Conservation (phyloP, 768 basidiomycete species). For the Mycena galericulata region DNA sequence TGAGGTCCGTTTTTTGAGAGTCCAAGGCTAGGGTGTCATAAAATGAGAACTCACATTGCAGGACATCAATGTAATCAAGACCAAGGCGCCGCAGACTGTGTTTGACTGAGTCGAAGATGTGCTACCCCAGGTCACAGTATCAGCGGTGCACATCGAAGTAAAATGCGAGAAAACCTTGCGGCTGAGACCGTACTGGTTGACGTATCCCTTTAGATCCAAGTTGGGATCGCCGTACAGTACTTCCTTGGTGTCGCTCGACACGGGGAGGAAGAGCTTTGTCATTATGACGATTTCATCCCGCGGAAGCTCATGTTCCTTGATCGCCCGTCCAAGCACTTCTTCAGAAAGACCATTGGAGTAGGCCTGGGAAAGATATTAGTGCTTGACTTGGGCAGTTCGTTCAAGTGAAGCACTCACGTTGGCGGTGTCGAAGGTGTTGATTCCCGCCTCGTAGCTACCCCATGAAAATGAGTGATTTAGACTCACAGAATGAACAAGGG, state of each 20-base stretch:
- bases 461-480: neutral
- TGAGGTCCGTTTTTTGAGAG: slow-evolving; percentile 20
- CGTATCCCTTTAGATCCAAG: slow-evolving; percentile 57
- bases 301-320: slow-evolving; percentile 57
- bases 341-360: slow-evolving; percentile 79
- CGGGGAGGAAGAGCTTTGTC: slow-evolving; percentile 67
- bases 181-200: slow-evolving; percentile 64
- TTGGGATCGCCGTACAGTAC: slow-evolving; percentile 27
- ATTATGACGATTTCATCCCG: slow-evolving; percentile 83
- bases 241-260: slow-evolving; percentile 37
- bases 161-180: slow-evolving; percentile 50
- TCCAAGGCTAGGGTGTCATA: slow-evolving; percentile 33
- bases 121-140: slow-evolving; percentile 50
- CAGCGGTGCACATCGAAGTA: neutral
- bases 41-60: slow-evolving; percentile 65
- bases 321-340: slow-evolving; percentile 62
- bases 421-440: slow-evolving; percentile 72
- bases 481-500: slow-evolving; percentile 23
- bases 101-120: slow-evolving; percentile 79
- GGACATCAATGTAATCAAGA: slow-evolving; percentile 79
- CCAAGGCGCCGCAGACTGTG: slow-evolving; percentile 73
- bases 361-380: slow-evolving; percentile 48
- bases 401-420: slow-evolving; percentile 44
- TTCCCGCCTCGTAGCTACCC: slow-evolving; percentile 66
- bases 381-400: neutral